Conservation (phyloP, 176 grass and related monocot genomes). For the Aegilops umbellulata region DNA sequence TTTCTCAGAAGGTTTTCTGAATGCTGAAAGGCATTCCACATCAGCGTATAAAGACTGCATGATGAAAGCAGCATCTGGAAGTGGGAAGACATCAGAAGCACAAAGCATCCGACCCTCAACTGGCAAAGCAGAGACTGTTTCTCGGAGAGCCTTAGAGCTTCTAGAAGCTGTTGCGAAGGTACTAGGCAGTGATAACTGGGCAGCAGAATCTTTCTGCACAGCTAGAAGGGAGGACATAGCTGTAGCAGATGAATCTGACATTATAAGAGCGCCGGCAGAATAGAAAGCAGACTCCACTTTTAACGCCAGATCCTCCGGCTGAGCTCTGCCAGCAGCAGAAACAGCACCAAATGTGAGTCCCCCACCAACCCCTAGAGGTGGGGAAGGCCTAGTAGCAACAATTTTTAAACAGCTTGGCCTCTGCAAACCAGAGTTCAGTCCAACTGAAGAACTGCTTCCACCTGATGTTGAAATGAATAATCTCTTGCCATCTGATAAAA, state of each 20-base stretch:
- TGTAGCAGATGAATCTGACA: conserved; percentile 88
- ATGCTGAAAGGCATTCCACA: conserved; percentile 63
- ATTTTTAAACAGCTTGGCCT: conserved; percentile 92
- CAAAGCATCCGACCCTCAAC: conserved; percentile 93
- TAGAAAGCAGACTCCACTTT: conserved; percentile 95
- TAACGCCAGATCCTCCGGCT: conserved; percentile 85
- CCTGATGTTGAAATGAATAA: conserved; percentile 80
- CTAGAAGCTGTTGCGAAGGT: conserved; percentile 71
- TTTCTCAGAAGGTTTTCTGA: conserved; percentile 58
- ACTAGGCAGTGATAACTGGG: conserved; percentile 63
- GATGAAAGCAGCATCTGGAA: conserved; percentile 58
- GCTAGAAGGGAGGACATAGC: conserved; percentile 79
- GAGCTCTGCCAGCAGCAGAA: conserved; percentile 65
- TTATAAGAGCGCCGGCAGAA: conserved; percentile 83
- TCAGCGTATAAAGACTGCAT: conserved; percentile 86
- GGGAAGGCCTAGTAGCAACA: conserved; percentile 87
- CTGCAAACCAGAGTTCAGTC: conserved; percentile 61
- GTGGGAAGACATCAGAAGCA: conserved; percentile 78
- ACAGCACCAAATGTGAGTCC: conserved; percentile 64
- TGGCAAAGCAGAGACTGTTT: conserved; percentile 82
- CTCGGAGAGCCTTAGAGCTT: conserved; percentile 70
- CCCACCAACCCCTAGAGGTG: conserved; percentile 72
- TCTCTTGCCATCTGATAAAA: conserved; percentile 96
- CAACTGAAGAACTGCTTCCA: conserved; percentile 72
- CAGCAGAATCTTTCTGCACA: conserved; percentile 91